Conservation (phyloP, 2,329 filamentous ascomycete species). For the Verticillium albo-atrum region DNA sequence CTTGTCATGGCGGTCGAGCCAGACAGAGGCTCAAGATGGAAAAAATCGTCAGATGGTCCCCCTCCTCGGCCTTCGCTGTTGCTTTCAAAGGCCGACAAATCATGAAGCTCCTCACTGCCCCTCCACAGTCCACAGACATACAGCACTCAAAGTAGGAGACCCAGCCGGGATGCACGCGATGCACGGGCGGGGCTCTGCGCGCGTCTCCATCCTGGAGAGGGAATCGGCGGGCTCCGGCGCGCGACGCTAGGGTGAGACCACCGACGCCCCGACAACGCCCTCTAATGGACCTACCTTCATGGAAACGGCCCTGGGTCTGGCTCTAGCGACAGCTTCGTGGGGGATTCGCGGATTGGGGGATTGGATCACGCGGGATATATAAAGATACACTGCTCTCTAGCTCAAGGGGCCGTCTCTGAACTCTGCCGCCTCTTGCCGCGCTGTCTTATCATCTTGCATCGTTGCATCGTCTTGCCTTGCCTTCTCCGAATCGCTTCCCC, state of each 20-base stretch:
- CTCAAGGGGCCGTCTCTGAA: neutral
- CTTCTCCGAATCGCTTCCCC: neutral
- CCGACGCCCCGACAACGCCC: neutral
- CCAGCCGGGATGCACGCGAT: neutral
- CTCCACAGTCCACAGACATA: neutral
- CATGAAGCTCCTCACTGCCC: neutral
- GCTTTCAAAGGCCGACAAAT: neutral
- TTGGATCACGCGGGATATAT: neutral
- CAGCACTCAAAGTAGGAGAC: neutral
- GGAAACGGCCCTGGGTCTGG: neutral
- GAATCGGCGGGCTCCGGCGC: constrained; percentile 18
- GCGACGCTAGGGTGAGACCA: constrained; percentile 1
- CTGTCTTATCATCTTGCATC: neutral
- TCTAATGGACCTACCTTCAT: neutral
- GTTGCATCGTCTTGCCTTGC: neutral
- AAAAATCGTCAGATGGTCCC: neutral
- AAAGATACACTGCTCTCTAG: neutral
- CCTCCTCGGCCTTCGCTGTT: neutral
- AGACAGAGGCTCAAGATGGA: neutral
- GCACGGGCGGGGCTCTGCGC: neutral
- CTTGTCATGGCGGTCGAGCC: neutral
- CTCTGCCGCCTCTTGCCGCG: neutral
- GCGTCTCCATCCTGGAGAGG: constrained; percentile 3
- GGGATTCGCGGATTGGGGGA: neutral
- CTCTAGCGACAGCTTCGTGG: neutral